Conservation (phyloP, 2,329 filamentous ascomycete species). For the Fusarium sp. region DNA sequence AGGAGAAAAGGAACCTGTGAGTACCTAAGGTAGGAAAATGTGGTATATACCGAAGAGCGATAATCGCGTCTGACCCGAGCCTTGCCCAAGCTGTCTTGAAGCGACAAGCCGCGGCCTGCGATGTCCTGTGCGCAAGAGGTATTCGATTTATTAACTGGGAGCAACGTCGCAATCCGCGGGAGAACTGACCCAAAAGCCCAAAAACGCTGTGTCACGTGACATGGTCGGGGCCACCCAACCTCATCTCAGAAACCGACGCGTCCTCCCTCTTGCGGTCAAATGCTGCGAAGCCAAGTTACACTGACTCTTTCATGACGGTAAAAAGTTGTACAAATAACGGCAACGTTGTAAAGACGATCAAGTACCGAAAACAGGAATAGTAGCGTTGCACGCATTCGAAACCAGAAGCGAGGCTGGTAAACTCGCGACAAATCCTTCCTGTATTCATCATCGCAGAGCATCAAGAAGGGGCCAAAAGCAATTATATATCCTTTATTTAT, state of each 20-base stretch:
- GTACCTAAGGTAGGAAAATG: background rate
- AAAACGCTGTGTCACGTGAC: constrained; percentile 40
- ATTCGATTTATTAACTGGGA: constrained; percentile 40
- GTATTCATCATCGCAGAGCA: background rate
- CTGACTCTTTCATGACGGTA: background rate
- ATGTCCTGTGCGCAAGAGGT: constrained; percentile 46
- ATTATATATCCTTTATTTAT: background rate
- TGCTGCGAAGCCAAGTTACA: background rate
- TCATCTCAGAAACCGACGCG: constrained; percentile 10
- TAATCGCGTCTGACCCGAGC: constrained; percentile 40
- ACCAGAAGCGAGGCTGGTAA: constrained; percentile 4
- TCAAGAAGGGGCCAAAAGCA: background rate
- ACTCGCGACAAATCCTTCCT: background rate
- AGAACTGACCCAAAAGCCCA: constrained; percentile 42
- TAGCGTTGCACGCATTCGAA: constrained; percentile 19
- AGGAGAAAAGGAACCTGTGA: background rate
- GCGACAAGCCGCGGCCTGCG: constrained; percentile 47
- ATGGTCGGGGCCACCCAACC: constrained; percentile 26
- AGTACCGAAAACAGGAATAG: background rate
- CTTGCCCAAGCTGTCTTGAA: constrained; percentile 45
- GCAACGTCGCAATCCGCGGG: constrained; percentile 45
- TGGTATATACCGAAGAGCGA: constrained; percentile 16
- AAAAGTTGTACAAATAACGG: constrained; percentile 1
- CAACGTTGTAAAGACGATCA: background rate
- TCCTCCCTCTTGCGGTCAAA: background rate